Evolutionary conservation across 2,329 filamentous ascomycete genomes (phyloP).

Genomic region (Diaporthe ilicicola): DNA sequence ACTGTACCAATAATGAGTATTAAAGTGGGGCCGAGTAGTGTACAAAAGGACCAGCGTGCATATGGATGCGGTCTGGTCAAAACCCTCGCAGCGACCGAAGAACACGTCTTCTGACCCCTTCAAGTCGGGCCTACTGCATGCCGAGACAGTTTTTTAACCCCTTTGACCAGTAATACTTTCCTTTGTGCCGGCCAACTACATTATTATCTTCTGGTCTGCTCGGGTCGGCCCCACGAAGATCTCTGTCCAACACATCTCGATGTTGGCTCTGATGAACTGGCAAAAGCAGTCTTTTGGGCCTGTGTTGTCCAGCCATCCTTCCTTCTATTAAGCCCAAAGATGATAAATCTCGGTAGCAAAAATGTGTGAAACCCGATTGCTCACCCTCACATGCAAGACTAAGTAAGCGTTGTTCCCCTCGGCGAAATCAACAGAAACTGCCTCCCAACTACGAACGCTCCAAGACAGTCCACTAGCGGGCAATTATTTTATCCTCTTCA

Average conservation of each 20-base stretch:
- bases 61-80: constrained; percentile 10
- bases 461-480: neutral
- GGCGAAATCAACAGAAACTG: neutral
- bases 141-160: neutral
- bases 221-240: neutral
- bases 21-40: constrained; percentile 11
- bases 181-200: constrained; percentile 2
- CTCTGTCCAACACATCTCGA: neutral
- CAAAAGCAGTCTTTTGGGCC: neutral
- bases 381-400: neutral
- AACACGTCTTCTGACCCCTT: constrained; percentile 10
- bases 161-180: constrained; percentile 14
- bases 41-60: constrained; percentile 13
- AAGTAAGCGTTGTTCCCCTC: neutral
- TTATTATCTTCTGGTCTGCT: neutral
- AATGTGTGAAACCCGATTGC: neutral
- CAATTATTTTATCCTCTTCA: neutral
- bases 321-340: neutral
- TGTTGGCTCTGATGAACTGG: neutral
- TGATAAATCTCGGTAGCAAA: neutral
- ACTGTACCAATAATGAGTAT: constrained; percentile 5
- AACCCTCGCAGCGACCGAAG: neutral
- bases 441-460: neutral
- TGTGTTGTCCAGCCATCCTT: neutral
- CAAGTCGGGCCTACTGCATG: constrained; percentile 10